phyloP scores from a whole-genome alignment of 768 basidiomycete species.

The Psilocybe azurescens region DNA sequence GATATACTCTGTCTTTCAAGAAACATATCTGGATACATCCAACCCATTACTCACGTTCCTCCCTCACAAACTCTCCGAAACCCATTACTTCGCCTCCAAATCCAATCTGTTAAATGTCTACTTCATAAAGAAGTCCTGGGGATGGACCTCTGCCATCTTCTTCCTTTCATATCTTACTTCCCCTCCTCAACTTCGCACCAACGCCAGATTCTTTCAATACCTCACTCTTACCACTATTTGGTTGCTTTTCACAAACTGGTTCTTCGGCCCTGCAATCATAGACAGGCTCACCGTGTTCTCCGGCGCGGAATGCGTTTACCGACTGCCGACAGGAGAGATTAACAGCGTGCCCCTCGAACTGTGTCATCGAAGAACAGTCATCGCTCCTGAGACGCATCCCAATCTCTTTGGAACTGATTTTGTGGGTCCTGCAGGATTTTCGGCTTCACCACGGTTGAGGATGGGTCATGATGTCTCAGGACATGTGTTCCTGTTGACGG shows the following conservation, averaged over 20 bases:
- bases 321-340: slow-evolving; percentile 59
- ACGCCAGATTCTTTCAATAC: slow-evolving; percentile 57
- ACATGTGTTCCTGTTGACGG: slow-evolving; percentile 88
- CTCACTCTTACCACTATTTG: slow-evolving; percentile 65
- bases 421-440: slow-evolving; percentile 39
- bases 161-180: slow-evolving; percentile 62
- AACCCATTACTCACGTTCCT: slow-evolving; percentile 71
- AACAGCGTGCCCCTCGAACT: slow-evolving; percentile 60
- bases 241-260: slow-evolving; percentile 83
- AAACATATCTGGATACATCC: slow-evolving; percentile 87
- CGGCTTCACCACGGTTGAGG: slow-evolving; percentile 62
- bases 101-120: slow-evolving; percentile 79
- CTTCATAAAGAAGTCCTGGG: slow-evolving; percentile 94
- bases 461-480: slow-evolving; percentile 94
- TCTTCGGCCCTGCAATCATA: slow-evolving; percentile 83
- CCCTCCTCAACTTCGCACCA: slow-evolving; percentile 47
- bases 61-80: slow-evolving; percentile 65
- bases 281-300: slow-evolving; percentile 67
- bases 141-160: slow-evolving; percentile 81
- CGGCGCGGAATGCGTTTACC: slow-evolving; percentile 80
- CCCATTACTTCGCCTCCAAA: slow-evolving; percentile 83
- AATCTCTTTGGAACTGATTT: slow-evolving; percentile 50
- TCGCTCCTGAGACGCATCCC: slow-evolving; percentile 70
- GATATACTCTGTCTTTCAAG: slow-evolving; percentile 61
- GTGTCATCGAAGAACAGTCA: slow-evolving; percentile 54